Percentiles rank a stretch among this genome's conserved stretches.
These are phyloP conservation scores for Exophiala lecanii-corni DNA, from an alignment of 2,329 filamentous ascomycete species.

Conservation along the genomic window DNA sequence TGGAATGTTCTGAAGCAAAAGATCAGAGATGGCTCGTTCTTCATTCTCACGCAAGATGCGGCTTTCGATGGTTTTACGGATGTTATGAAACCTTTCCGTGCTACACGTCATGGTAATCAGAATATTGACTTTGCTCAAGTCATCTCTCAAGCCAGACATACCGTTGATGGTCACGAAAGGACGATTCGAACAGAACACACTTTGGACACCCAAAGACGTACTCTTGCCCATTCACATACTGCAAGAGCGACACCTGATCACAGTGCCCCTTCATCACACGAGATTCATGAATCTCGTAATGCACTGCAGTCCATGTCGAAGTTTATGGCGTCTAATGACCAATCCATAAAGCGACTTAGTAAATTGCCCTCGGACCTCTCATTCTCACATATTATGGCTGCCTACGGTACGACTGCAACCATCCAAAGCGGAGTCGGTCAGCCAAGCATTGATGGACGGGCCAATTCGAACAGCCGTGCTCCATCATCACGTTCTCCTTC, in stretches of 20 bases:
- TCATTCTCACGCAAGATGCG: constrained; percentile 26
- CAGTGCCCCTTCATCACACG: constrained; percentile 11
- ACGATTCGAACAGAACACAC: not conserved
- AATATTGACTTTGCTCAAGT: constrained; percentile 14
- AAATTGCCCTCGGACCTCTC: constrained; percentile 13
- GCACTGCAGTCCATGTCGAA: constrained; percentile 11
- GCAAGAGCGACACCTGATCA: constrained; percentile 7
- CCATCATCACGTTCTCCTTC: not conserved
- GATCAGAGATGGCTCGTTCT: constrained; percentile 50
- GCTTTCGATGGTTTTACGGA: constrained; percentile 1
- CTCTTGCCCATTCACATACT: constrained; percentile 10
- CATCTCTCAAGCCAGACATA: constrained; percentile 11
- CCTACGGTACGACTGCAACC: constrained; percentile 6
- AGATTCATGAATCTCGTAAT: constrained; percentile 9
- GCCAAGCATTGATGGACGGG: constrained; percentile 2
- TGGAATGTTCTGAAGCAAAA: constrained; percentile 49
- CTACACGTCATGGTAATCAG: constrained; percentile 11
- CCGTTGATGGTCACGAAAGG: constrained; percentile 4
- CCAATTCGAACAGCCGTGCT: not conserved
- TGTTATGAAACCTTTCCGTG: constrained; percentile 10
- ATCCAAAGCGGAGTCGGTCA: not conserved
- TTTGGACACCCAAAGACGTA: not conserved
- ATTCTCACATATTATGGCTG: constrained; percentile 15
- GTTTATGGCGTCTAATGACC: constrained; percentile 12
- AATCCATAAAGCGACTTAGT: constrained; percentile 16